These are phyloP conservation scores for Fraxinus angustifolia DNA, from an alignment of 305 asterid genomes.

Conservation along the genomic window DNA sequence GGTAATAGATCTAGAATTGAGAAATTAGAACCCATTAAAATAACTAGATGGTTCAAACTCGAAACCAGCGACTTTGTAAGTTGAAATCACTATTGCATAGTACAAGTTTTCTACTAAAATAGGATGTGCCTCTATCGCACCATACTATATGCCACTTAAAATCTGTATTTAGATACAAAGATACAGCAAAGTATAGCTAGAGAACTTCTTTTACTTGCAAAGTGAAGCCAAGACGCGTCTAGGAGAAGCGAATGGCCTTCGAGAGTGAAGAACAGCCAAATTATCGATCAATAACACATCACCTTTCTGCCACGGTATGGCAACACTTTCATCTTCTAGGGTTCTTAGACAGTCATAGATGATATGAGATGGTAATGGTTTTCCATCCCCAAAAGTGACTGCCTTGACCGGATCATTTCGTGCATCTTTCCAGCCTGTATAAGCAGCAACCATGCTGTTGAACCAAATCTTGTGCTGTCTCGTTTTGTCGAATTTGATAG, in stretches of 20 bases:
- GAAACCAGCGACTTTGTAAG: neutral
- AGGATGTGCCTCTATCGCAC: neutral
- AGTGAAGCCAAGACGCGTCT: slow-evolving; percentile 80
- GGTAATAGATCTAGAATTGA: neutral
- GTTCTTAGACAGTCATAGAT: slow-evolving; percentile 61
- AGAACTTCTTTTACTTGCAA: slow-evolving; percentile 46
- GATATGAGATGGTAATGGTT: slow-evolving; percentile 53
- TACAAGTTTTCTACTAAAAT: neutral
- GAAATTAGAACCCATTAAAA: neutral
- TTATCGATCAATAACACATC: slow-evolving; percentile 72
- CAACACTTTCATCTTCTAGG: slow-evolving; percentile 70
- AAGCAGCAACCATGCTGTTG: slow-evolving; percentile 92
- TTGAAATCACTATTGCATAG: neutral
- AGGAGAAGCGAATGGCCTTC: slow-evolving; percentile 69
- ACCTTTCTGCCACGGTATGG: slow-evolving; percentile 78
- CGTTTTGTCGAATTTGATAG: slow-evolving; percentile 50
- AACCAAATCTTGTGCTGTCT: slow-evolving; percentile 79
- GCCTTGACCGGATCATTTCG: slow-evolving; percentile 75
- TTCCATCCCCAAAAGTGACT: slow-evolving; percentile 74
- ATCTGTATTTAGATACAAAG: neutral
- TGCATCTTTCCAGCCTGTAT: slow-evolving; percentile 78
- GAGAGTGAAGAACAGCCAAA: slow-evolving; percentile 74
- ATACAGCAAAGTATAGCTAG: neutral
- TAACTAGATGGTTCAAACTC: neutral
- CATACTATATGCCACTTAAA: neutral